Base-by-base conservation (phyloP, 2,329 filamentous ascomycete genomes). In the Aspergillus sp. region DNA sequence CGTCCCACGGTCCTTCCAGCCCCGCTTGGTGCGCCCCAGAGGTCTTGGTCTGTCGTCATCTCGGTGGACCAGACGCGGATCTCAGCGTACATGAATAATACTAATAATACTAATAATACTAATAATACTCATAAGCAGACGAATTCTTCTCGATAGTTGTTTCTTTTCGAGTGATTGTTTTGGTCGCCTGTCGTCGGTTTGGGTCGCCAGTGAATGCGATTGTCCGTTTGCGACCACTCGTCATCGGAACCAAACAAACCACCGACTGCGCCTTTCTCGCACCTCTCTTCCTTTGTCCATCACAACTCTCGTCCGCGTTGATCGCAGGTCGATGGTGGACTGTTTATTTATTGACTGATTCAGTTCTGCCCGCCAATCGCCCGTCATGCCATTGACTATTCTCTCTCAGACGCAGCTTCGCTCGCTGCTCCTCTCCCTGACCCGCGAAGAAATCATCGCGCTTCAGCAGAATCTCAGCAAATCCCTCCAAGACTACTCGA, bases 401-500 rank as follows among this genome's bases (percentile, higher is more conserved):
- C 77, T 87, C 26, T 78, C 80, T 20, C 78, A 82, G 61, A 60
- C 73, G 11, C 79, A 86, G 57, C 79, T 86, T 26, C 78, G 76
- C 52, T 70, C 69, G 4, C 68, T 86, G 7, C 75, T 86, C 7
- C 74, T 81, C 44, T 78, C 79, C 11, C 72, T 86, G 47, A 78
- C 71, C 36, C 78, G 76, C 48, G 77, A 83, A 49, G 82, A 86
- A 59, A 77, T 86, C 24, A 61, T 78, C 22, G 69, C 77, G n/a
- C 71, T 87, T 7, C 83, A 85, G 55, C 69, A 76, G 57, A 79
- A 76, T 20, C 77, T 87, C 4, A 79, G 80, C 20, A 79, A 84
- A 53, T 82, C 82, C 0, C 73, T 87, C 4, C 82, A 83, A 60
- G 82, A 83, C 63, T 88, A 87, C 62, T 87, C 84, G 0, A 85